These are phyloP conservation scores for Clavispora asparagi DNA, from an alignment of 805 yeast species.

Conservation along the genomic window DNA sequence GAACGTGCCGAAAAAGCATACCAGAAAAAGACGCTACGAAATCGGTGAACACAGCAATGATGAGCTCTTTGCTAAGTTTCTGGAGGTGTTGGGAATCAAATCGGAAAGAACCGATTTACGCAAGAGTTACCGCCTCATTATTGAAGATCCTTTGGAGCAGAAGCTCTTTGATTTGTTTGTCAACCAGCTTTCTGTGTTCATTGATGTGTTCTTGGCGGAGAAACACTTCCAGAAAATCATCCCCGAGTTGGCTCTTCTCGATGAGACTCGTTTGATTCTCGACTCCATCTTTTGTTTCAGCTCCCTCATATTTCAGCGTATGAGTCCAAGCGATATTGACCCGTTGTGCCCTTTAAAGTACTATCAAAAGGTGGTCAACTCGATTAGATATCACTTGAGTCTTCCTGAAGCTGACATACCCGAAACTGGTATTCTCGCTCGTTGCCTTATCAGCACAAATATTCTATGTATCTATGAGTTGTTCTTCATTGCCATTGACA, in stretches of 20 bases:
- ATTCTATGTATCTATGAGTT: slow-evolving; percentile 35
- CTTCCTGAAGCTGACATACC: slow-evolving; percentile 18
- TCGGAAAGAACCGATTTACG: slow-evolving; percentile 7
- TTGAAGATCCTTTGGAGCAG: slow-evolving; percentile 21
- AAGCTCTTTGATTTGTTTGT: slow-evolving; percentile 31
- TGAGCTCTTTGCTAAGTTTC: slow-evolving; percentile 20
- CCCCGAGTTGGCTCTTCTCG: slow-evolving; percentile 32
- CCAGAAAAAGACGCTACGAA: slow-evolving; percentile 1
- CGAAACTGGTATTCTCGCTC: slow-evolving; percentile 24
- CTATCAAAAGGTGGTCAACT: slow-evolving; percentile 31
- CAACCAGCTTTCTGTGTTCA: slow-evolving; percentile 21
- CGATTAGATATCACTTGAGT: slow-evolving; percentile 27
- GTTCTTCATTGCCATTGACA: slow-evolving; percentile 33
- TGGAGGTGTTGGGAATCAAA: slow-evolving; percentile 17
- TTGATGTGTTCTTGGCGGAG: slow-evolving; percentile 29
- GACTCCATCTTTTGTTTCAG: slow-evolving; percentile 34
- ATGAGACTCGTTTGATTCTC: slow-evolving; percentile 34
- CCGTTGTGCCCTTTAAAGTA: slow-evolving; percentile 30
- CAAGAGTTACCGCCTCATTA: slow-evolving; percentile 4
- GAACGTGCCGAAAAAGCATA: slow-evolving; percentile 7
- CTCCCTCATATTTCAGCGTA: slow-evolving; percentile 29
- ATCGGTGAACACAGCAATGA: slow-evolving; percentile 22
- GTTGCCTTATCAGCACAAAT: slow-evolving; percentile 35
- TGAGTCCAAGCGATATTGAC: slow-evolving; percentile 24
- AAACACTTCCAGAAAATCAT: slow-evolving; percentile 26